Conservation (phyloP, 2,329 filamentous ascomycete species). For the Lasiodiplodia sp. region DNA sequence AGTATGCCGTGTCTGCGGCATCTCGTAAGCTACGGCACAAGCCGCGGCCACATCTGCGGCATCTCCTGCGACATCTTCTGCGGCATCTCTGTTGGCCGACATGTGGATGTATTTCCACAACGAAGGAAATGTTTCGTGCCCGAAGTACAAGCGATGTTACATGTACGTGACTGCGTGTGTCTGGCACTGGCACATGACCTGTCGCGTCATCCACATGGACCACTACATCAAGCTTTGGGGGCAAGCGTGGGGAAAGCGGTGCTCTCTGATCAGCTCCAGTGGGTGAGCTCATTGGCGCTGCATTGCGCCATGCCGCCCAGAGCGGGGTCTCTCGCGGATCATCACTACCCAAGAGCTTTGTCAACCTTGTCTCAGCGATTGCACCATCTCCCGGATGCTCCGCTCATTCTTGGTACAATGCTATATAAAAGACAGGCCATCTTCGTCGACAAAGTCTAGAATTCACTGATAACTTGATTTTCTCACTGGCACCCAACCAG, state of each 20-base stretch:
- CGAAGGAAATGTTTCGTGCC: neutral
- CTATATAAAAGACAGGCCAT: neutral
- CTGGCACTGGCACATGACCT: neutral
- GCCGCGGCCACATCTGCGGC: neutral
- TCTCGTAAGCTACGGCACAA: neutral
- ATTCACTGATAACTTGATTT: neutral
- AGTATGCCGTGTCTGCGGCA: neutral
- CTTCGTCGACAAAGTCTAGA: too few species aligned
- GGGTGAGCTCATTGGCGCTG: neutral
- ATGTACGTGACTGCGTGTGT: neutral
- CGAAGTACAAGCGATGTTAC: neutral
- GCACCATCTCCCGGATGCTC: neutral
- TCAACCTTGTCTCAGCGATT: neutral
- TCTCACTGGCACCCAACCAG: neutral
- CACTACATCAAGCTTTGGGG: neutral
- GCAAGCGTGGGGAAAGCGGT: neutral
- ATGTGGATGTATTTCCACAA: neutral
- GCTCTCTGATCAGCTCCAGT: neutral
- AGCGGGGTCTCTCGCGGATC: slow-evolving; percentile 23
- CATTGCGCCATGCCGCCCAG: slow-evolving; percentile 20
- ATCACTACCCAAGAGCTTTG: neutral
- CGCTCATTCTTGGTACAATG: neutral
- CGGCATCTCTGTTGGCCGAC: neutral
- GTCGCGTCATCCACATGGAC: neutral
- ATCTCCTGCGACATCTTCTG: neutral